A percentile compares a stretch with the other conserved stretches of the same genome.
Evolutionary conservation across 768 basidiomycete genomes (phyloP).

Genomic region (Tulasnella sp.): DNA sequence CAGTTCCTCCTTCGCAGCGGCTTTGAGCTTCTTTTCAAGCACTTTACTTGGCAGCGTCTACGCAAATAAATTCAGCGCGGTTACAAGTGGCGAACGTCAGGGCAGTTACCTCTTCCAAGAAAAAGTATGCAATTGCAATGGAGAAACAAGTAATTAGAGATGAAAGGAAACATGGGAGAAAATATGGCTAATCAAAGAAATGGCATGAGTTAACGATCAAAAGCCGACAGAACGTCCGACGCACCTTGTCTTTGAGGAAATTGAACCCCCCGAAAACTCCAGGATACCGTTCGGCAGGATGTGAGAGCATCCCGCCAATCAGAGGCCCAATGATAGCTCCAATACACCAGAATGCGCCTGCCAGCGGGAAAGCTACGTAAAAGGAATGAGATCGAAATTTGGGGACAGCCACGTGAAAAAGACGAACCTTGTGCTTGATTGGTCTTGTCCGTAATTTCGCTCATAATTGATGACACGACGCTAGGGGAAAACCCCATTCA

Average conservation of each 20-base stretch:
- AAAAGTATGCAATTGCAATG: conserved; percentile 40
- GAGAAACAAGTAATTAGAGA: conserved; percentile 39
- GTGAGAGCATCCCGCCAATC: conserved; percentile 53
- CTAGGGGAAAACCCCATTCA: conserved; percentile 21
- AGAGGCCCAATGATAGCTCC: conserved; percentile 13
- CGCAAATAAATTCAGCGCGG: neutral
- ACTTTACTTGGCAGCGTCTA: conserved; percentile 19
- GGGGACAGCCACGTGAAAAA: neutral
- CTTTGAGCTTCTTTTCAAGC: neutral
- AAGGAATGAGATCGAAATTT: neutral
- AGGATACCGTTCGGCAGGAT: conserved; percentile 48
- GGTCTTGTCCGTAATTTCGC: conserved; percentile 56
- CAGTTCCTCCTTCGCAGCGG: neutral
- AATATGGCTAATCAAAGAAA: conserved; percentile 34
- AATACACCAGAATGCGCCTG: conserved; percentile 11
- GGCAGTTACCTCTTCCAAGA: conserved; percentile 46
- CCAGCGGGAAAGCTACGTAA: conserved; percentile 5
- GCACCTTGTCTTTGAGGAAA: conserved; percentile 33
- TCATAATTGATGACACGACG: conserved; percentile 45
- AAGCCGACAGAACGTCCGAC: neutral
- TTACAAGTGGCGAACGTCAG: neutral
- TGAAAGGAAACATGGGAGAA: conserved; percentile 52
- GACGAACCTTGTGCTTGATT: conserved; percentile 44
- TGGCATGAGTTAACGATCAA: neutral
- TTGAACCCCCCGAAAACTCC: conserved; percentile 34